Evolutionary conservation across 305 asterid species (phyloP).

Genomic region (Nicotiana rustica): DNA sequence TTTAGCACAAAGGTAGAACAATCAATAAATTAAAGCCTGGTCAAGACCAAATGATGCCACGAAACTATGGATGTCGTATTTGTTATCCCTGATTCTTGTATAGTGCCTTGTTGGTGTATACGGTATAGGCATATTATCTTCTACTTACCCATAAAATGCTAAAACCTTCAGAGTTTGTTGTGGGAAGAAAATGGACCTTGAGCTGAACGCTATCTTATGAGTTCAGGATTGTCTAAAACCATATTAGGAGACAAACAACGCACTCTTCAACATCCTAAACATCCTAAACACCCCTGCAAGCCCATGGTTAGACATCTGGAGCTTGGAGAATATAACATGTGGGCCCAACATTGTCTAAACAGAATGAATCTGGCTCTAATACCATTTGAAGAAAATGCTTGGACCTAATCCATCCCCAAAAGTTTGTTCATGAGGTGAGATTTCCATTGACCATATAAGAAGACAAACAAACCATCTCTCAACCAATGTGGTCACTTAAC

Average conservation of each 20-base stretch:
- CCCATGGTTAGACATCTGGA: not conserved
- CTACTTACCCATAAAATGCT: not conserved
- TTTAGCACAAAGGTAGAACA: not conserved
- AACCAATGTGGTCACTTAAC: not conserved
- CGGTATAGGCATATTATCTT: not conserved
- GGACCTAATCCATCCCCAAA: not conserved
- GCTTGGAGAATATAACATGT: constrained; percentile 23
- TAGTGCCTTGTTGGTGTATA: not conserved
- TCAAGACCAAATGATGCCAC: not conserved
- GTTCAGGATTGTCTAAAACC: not conserved
- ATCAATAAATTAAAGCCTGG: constrained; percentile 17
- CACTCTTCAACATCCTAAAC: not conserved
- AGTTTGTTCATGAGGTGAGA: not conserved
- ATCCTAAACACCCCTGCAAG: not conserved
- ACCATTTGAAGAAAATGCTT: constrained; percentile 17
- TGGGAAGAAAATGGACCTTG: not conserved
- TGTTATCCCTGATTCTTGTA: constrained; percentile 13
- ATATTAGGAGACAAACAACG: constrained; percentile 5
- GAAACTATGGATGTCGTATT: not conserved
- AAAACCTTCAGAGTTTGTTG: not conserved
- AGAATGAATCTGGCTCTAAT: not conserved
- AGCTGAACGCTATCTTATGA: not conserved
- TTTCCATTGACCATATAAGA: not conserved
- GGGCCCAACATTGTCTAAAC: not conserved
- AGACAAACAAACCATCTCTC: not conserved